Conservation (phyloP, 768 basidiomycete species). For the Fistulinella prunicolor region DNA sequence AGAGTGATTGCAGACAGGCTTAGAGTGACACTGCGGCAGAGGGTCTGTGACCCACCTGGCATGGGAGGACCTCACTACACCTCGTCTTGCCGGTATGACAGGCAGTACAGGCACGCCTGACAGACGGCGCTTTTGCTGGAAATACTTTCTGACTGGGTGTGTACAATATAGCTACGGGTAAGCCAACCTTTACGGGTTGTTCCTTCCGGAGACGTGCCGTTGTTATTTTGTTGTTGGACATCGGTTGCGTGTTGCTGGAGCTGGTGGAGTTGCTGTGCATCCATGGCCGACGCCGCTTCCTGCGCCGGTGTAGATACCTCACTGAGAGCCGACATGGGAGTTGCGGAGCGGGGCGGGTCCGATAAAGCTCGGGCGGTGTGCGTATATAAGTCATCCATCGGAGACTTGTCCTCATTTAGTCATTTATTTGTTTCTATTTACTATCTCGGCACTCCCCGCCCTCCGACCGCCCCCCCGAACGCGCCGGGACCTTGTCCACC, state of each 20-base stretch:
- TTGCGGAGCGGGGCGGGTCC: constrained; percentile 39
- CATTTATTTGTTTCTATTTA: constrained; percentile 28
- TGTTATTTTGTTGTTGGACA: constrained; percentile 34
- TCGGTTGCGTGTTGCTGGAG: constrained; percentile 36
- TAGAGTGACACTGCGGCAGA: constrained; percentile 7
- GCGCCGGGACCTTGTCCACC: constrained; percentile 9
- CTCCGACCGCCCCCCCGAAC: neutral
- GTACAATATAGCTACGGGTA: constrained; percentile 10
- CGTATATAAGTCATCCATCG: constrained; percentile 28
- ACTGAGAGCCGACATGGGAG: constrained; percentile 73
- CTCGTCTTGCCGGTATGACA: constrained; percentile 83
- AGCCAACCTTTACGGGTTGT: constrained; percentile 59
- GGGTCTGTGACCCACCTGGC: constrained; percentile 52
- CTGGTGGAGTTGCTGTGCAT: constrained; percentile 51
- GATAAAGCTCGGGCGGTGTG: constrained; percentile 25
- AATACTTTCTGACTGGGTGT: constrained; percentile 11
- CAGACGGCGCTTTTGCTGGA: constrained; percentile 76
- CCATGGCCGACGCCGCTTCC: constrained; percentile 58
- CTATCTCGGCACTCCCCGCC: constrained; percentile 16
- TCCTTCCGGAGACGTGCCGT: constrained; percentile 31
- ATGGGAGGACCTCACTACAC: constrained; percentile 79
- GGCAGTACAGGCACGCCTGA: constrained; percentile 74
- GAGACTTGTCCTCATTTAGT: constrained; percentile 26
- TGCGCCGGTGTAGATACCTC: constrained; percentile 67
- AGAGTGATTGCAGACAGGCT: neutral